These are phyloP conservation scores for Cutaneotrichosporon dermatis DNA, from an alignment of 1,284 basidiomycete genomes.

Conservation along the genomic window DNA sequence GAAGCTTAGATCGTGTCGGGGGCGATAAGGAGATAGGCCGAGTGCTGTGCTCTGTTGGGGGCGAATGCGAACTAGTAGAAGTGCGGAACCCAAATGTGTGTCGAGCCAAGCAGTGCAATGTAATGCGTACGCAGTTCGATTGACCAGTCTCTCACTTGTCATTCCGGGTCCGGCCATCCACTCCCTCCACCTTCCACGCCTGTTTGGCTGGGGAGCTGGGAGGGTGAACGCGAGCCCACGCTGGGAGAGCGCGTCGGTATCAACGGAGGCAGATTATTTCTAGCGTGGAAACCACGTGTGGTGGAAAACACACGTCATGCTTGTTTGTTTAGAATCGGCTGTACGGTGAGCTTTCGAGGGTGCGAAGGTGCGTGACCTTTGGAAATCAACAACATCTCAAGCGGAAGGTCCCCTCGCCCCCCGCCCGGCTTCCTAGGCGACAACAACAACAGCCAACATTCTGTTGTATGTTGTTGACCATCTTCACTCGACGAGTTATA, in stretches of 20 bases:
- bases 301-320: neutral
- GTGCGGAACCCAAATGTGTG: neutral
- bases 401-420: too few species aligned
- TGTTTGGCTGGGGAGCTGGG: too few species aligned
- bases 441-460: slow-evolving; percentile 4
- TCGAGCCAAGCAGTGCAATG: neutral
- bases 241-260: neutral
- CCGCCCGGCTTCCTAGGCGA: neutral
- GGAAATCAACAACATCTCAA: slow-evolving; percentile 1
- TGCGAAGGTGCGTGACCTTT: neutral
- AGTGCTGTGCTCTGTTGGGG: neutral
- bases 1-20: neutral
- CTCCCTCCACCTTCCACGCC: too few species aligned
- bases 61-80: neutral
- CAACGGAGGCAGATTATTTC: neutral
- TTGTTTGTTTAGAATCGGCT: slow-evolving; percentile 8
- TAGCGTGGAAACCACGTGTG: neutral
- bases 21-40: neutral
- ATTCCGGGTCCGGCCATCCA: too few species aligned
- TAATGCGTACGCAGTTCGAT: neutral
- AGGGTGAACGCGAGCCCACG: too few species aligned
- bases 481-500: neutral
- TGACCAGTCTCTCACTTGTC: too few species aligned
- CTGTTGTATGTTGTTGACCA: neutral
- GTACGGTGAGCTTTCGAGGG: neutral